A percentile compares a stretch with the other conserved stretches of the same genome.
Evolutionary conservation across 1,139 yeast species (phyloP).

Genomic region (Saccharomycopsis hybrid): DNA sequence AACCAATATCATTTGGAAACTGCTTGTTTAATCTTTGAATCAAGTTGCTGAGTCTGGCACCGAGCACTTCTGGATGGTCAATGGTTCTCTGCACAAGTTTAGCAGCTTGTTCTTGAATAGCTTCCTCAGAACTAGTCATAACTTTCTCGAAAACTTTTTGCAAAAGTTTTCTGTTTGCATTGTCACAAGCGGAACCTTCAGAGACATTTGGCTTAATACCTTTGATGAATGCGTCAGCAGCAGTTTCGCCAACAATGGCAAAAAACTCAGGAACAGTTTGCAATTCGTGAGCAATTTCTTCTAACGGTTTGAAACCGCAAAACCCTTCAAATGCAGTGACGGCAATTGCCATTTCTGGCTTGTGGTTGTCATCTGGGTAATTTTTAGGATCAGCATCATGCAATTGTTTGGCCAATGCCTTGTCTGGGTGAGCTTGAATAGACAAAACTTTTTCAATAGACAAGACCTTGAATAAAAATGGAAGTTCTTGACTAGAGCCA

Average conservation of each 20-base stretch:
- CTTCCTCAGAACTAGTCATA: slow-evolving; percentile 66
- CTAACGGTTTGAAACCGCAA: slow-evolving; percentile 94
- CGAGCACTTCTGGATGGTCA: slow-evolving; percentile 37
- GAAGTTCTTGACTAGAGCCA: slow-evolving; percentile 65
- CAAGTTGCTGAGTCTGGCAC: slow-evolving; percentile 57
- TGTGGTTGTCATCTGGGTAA: slow-evolving; percentile 96
- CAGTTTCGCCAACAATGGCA: slow-evolving; percentile 58
- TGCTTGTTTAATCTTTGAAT: slow-evolving; percentile 73
- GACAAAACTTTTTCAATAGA: slow-evolving; percentile 88
- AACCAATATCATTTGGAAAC: slow-evolving; percentile 89
- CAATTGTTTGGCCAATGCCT: slow-evolving; percentile 66
- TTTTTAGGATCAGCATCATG: slow-evolving; percentile 82
- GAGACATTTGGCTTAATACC: slow-evolving; percentile 42
- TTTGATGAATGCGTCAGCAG: slow-evolving; percentile 44
- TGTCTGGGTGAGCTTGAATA: slow-evolving; percentile 98
- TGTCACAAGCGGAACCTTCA: slow-evolving; percentile 30
- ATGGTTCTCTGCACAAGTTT: slow-evolving; percentile 58
- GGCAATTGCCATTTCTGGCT: slow-evolving; percentile 99
- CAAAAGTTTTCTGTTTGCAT: slow-evolving; percentile 55
- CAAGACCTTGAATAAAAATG: slow-evolving; percentile 88
- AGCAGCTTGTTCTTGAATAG: slow-evolving; percentile 49
- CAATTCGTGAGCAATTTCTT: slow-evolving; percentile 63
- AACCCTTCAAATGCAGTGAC: slow-evolving; percentile 93
- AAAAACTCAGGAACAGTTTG: slow-evolving; percentile 68
- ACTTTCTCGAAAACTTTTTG: slow-evolving; percentile 72